A percentile compares a stretch with the other conserved stretches of the same genome.
Conservation (phyloP, 768 basidiomycete genomes). For the Butyriboletus loyo region DNA sequence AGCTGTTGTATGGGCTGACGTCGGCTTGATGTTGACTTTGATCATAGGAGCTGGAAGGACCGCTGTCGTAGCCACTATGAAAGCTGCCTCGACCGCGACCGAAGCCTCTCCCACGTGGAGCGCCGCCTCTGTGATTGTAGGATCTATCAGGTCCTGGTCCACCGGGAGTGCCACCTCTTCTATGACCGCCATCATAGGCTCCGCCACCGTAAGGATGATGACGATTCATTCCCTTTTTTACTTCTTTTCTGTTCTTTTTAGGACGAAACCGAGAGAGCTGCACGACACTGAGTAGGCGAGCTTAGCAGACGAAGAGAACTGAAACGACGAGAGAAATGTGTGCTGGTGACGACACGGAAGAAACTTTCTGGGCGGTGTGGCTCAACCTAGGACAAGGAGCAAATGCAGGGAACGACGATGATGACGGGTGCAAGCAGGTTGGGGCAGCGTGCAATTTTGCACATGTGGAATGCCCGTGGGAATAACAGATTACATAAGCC, state of each 20-base stretch:
- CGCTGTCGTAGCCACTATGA: slow-evolving; percentile 55
- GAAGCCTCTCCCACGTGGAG: slow-evolving; percentile 43
- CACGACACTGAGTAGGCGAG: slow-evolving; percentile 25
- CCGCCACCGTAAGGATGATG: slow-evolving; percentile 80
- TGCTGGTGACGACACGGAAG: slow-evolving; percentile 16
- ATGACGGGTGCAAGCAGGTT: slow-evolving; percentile 36
- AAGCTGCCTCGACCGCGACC: slow-evolving; percentile 55
- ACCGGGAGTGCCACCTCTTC: slow-evolving; percentile 63
- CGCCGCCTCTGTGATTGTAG: slow-evolving; percentile 59
- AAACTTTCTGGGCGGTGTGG: slow-evolving; percentile 22
- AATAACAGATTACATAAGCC: slow-evolving; percentile 26
- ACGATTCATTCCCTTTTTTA: slow-evolving; percentile 62
- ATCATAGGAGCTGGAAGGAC: slow-evolving; percentile 58
- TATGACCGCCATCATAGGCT: slow-evolving; percentile 57
- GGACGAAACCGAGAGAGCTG: slow-evolving; percentile 22
- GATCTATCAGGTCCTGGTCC: slow-evolving; percentile 75
- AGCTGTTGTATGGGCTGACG: slow-evolving; percentile 65
- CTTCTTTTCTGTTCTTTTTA: slow-evolving; percentile 26
- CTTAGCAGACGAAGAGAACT: slow-evolving; percentile 24
- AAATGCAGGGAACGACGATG: slow-evolving; percentile 30
- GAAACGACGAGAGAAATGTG: slow-evolving; percentile 18
- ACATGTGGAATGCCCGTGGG: slow-evolving; percentile 25
- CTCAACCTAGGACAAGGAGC: slow-evolving; percentile 24
- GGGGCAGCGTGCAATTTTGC: slow-evolving; percentile 30
- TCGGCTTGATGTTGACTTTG: slow-evolving; percentile 62